Conservation (phyloP, 2,329 filamentous ascomycete genomes). For the Ceratocystis destructans region DNA sequence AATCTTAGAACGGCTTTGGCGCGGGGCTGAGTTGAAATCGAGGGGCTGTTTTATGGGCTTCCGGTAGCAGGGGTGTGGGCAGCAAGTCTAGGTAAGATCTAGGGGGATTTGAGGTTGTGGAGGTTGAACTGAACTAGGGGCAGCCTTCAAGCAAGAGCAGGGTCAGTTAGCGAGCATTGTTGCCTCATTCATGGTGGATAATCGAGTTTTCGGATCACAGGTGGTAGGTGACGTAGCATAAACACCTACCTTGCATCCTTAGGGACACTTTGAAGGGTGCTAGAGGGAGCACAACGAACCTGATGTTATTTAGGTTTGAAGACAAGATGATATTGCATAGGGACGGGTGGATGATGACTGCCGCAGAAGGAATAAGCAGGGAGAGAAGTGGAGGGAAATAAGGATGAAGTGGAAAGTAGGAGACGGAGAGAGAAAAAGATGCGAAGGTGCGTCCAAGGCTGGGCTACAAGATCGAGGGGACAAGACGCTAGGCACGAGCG, state of each 20-base stretch:
- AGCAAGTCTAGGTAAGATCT: neutral
- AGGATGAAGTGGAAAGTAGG: neutral
- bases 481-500: neutral
- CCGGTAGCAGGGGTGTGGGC: constrained; percentile 4
- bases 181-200: neutral
- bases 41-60: constrained; percentile 17
- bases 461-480: neutral
- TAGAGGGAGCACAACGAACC: neutral
- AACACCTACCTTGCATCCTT: neutral
- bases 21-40: constrained; percentile 19
- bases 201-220: neutral
- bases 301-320: neutral
- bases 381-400: neutral
- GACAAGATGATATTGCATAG: neutral
- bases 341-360: neutral
- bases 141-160: constrained; percentile 5
- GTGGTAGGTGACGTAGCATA: constrained; percentile 6
- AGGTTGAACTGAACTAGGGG: neutral
- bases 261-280: neutral
- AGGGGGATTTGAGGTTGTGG: neutral
- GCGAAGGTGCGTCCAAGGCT: neutral
- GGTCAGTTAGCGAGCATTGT: constrained; percentile 5
- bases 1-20: constrained; percentile 13
- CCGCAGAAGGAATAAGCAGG: neutral
- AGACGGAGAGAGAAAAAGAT: neutral